These are phyloP conservation scores for Halenospora varia DNA, from an alignment of 495 filamentous ascomycete genomes.

Conservation along the genomic window DNA sequence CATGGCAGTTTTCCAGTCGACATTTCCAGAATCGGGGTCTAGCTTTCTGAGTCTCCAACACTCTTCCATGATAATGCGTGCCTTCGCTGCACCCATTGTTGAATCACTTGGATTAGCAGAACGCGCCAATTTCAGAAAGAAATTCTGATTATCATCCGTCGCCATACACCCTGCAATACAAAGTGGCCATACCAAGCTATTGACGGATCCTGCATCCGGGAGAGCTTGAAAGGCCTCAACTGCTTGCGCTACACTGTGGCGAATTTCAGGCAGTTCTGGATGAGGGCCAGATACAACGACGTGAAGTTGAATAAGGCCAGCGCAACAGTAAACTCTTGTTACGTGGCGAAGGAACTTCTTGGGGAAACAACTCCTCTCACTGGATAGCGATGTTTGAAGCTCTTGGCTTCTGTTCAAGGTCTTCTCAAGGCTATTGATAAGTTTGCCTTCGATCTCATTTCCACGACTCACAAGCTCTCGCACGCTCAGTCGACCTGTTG, in stretches of 20 bases:
- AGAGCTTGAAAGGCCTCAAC: slow-evolving; percentile 9
- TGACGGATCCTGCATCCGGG: background rate
- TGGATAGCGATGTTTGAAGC: background rate
- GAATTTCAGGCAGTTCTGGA: slow-evolving; percentile 12
- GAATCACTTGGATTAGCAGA: background rate
- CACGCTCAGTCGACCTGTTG: slow-evolving; percentile 21
- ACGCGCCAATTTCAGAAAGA: slow-evolving; percentile 1
- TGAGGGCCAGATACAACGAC: slow-evolving; percentile 4
- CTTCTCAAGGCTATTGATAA: slow-evolving; percentile 18
- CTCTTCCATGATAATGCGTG: slow-evolving; percentile 8
- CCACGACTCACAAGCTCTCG: slow-evolving; percentile 30
- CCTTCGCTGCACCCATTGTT: slow-evolving; percentile 7
- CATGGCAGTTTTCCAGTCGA: slow-evolving; percentile 11
- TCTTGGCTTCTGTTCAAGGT: background rate
- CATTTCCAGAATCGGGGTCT: background rate
- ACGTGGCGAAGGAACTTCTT: background rate
- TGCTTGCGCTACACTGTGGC: background rate
- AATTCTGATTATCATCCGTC: background rate
- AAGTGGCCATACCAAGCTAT: slow-evolving; percentile 10
- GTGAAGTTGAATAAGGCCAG: slow-evolving; percentile 11
- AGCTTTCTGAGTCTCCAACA: slow-evolving; percentile 12
- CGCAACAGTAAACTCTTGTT: background rate
- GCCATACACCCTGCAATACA: slow-evolving; percentile 19
- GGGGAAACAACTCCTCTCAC: background rate
- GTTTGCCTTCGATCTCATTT: slow-evolving; percentile 25